Conservation (phyloP, 2,329 filamentous ascomycete species). For the Dendryphion nanum region DNA sequence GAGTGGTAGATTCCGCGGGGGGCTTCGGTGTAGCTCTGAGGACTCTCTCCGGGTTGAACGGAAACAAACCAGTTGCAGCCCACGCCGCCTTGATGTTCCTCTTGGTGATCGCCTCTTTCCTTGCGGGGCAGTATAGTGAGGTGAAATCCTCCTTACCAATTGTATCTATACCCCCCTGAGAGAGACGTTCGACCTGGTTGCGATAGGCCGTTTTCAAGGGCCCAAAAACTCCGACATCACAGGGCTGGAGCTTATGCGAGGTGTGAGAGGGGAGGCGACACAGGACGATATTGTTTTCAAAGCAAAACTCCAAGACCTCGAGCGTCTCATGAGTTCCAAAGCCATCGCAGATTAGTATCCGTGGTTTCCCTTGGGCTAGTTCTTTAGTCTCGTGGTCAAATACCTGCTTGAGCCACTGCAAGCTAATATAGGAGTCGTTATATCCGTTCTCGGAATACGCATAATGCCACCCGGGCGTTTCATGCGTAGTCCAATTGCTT, state of each 20-base stretch:
- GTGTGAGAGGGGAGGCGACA: constrained; percentile 1
- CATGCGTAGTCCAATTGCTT: constrained; percentile 1
- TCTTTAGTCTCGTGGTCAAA: background rate
- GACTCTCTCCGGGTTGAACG: constrained; percentile 1
- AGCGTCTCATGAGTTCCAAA: constrained; percentile 1
- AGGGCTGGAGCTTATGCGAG: constrained; percentile 1
- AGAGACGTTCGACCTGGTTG: constrained; percentile 19
- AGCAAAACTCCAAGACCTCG: constrained; percentile 1
- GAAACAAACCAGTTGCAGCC: constrained; percentile 17
- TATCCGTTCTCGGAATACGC: constrained; percentile 1
- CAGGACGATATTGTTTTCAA: constrained; percentile 1
- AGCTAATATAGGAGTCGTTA: constrained; percentile 2
- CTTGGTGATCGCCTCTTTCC: constrained; percentile 14
- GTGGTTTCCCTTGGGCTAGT: background rate
- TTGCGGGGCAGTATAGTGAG: constrained; percentile 17
- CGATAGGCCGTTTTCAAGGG: constrained; percentile 23
- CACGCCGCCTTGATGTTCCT: constrained; percentile 28
- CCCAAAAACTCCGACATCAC: constrained; percentile 14
- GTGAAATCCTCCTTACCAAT: constrained; percentile 26
- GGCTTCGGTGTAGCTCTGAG: constrained; percentile 2
- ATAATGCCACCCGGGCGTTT: background rate
- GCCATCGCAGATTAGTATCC: constrained; percentile 1
- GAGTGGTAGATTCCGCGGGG: background rate
- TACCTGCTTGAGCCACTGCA: constrained; percentile 1
- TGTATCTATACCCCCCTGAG: constrained; percentile 15